Evolutionary conservation across 2,329 filamentous ascomycete genomes (phyloP).

Genomic region (Phyllosticta ampelicida): DNA sequence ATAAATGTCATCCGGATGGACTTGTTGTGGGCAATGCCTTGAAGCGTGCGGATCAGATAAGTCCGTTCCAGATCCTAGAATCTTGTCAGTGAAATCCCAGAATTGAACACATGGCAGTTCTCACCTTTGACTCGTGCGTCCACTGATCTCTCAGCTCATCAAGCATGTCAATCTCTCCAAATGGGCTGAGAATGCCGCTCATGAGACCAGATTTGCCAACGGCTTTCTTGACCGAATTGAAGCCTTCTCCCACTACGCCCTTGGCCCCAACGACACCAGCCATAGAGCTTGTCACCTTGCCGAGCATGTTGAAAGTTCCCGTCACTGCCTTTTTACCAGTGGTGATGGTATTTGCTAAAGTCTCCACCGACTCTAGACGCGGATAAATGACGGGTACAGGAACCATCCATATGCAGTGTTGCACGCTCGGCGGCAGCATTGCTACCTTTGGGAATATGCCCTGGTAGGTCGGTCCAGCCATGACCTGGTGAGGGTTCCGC

Average conservation of each 20-base stretch:
- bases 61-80: constrained; percentile 78
- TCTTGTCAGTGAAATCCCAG: constrained; percentile 11
- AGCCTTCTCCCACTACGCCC: constrained; percentile 82
- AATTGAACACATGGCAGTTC: background rate
- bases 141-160: constrained; percentile 94
- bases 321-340: constrained; percentile 96
- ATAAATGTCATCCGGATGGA: constrained; percentile 94
- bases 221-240: constrained; percentile 90
- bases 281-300: constrained; percentile 88
- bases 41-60: constrained; percentile 89
- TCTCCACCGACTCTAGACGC: constrained; percentile 81
- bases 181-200: constrained; percentile 90
- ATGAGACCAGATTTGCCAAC: constrained; percentile 93
- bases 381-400: constrained; percentile 88
- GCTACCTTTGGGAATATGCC: constrained; percentile 94
- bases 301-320: constrained; percentile 89
- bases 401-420: constrained; percentile 95
- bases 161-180: constrained; percentile 87
- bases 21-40: constrained; percentile 91
- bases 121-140: constrained; percentile 89
- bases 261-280: constrained; percentile 94
- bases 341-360: constrained; percentile 78
- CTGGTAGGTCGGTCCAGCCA: constrained; percentile 94
- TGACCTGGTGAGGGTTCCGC: constrained; percentile 77
- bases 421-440: constrained; percentile 78